phyloP scores from a whole-genome alignment of 169 alveolate genomes.

The Cryptosporidium parvum region DNA sequence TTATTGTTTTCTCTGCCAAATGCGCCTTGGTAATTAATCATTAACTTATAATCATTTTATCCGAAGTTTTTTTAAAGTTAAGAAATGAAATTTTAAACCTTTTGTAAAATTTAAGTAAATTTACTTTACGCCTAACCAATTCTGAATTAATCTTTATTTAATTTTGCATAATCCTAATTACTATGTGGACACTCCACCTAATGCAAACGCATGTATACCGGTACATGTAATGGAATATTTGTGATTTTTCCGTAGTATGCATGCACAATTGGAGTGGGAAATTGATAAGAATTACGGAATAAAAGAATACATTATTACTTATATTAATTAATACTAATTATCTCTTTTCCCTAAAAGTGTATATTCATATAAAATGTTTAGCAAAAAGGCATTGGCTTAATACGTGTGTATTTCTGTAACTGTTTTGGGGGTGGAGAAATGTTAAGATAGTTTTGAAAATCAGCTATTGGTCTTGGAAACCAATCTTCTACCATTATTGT shows the following conservation, averaged over 20 bases:
- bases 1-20: background rate
- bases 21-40: background rate
- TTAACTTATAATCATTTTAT: background rate
- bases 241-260: background rate
- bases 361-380: background rate
- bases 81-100: background rate
- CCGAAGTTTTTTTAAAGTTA: background rate
- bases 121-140: too few relatives aligned
- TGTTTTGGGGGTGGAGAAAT: conserved; percentile 8
- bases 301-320: too few relatives aligned
- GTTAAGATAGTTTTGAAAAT: conserved; percentile 13
- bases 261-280: background rate
- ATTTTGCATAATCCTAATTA: background rate
- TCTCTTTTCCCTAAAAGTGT: too few relatives aligned
- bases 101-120: background rate
- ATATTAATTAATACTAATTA: too few relatives aligned
- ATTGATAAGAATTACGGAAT: background rate
- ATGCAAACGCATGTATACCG: conserved; percentile 1
- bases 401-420: conserved; percentile 22
- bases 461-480: conserved; percentile 17
- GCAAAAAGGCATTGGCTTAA: background rate
- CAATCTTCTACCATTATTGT: conserved; percentile 20
- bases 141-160: too few relatives aligned
- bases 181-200: background rate
- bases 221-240: background rate